Base-by-base conservation (phyloP, 352 stramenopile species). In the Phytophthora fragariaefolia region DNA sequence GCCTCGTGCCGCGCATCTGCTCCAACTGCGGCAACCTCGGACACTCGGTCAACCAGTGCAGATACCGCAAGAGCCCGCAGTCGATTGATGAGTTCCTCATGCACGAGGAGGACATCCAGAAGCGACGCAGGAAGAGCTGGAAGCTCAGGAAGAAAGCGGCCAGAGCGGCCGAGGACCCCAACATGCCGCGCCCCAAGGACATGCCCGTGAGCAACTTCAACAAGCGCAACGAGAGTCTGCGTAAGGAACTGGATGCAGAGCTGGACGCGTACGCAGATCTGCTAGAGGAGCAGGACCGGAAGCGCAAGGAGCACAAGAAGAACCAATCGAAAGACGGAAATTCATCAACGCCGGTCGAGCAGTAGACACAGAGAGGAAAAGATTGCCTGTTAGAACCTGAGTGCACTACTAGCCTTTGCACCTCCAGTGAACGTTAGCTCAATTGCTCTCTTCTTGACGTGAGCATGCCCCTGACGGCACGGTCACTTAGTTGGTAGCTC, bases 1-100 rank as follows among this genome's bases (percentile, higher is more conserved):
- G 87, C 47, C 67, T 91, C 54, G 61, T 95, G 42, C 87, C 87
- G 5, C 58, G 72, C 46, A 93, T 95, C 71, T 95, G 87, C 77
- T 82, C 78, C 49, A 90, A 90, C 65, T 95, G 87, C 54, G 87
- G 87, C 47, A 85, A 80, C 42, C 66, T 95, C 13, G 86, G 85
- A 34, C 87, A 95, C 66, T 64, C 62, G 22, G 61, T 62, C 22
- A 48, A 49, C 58, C 72, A 91, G 49, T 95, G 87, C 69, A 74
- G 71, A 27, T 80, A 76, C 58, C 61, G 43, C 27, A 50, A 17
- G 4, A 64, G 54, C 13, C 78, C 75, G 12, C 57, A 61, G 23
- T 50, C 64, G 1, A 67, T 83, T 5, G 74, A 88, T 20, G 58
- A 83, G 32, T 66, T 73, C 23, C 22, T 76, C 1, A 20, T 63